Evolutionary conservation across 805 yeast species (phyloP), one percentile per base, ranked within the genome.

Genomic region (Candida chilensis): DNA sequence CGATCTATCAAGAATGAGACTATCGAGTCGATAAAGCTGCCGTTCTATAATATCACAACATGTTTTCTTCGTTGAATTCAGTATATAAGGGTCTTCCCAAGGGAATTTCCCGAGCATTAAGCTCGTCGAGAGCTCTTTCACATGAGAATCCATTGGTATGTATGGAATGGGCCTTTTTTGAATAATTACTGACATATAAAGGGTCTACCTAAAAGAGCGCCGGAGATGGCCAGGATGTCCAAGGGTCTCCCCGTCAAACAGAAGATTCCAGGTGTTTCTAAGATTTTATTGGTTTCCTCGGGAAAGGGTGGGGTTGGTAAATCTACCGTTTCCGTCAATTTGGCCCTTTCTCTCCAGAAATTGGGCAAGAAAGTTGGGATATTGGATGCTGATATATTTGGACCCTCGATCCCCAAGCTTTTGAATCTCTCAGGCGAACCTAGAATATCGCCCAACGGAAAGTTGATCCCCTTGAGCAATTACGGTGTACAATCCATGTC

Each of bases 231-330:
- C 14, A 48, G 64, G 20, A 59, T 64, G 52, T 57, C 71, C 5
- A 62, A 67, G 17, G 77, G 78, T 1, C 46, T 78, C 1, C 83
- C 85, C 1, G 51, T 74, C 7, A 67, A 59, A 34, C 71, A 64
- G 34, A 50, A 52, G 12, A 70, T 85, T 19, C 71, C 78, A 0
- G 71, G 71, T n/a, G 90, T 81, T 2, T 53, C 60, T 5, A 74
- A 67, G 30, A 64, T 83, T 2, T 37, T 85, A 1, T 62, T 83
- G 2, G 87, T 81, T 0, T 66, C 86, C 0, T 78, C 87, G 2
- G 85, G 84, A 3, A 81, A 81, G 46, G 90, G 90, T 3, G 90
- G 90, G 1, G 90, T 81, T 8, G 90, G 90, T 0, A 81, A 81
- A 46, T 78, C 87, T 2, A 81, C 90, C 0, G 83, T 81, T 1